Percentiles rank a stretch among this genome's conserved stretches.
Conservation (phyloP, 2,329 filamentous ascomycete species). For the Xenoacremonium recifei region DNA sequence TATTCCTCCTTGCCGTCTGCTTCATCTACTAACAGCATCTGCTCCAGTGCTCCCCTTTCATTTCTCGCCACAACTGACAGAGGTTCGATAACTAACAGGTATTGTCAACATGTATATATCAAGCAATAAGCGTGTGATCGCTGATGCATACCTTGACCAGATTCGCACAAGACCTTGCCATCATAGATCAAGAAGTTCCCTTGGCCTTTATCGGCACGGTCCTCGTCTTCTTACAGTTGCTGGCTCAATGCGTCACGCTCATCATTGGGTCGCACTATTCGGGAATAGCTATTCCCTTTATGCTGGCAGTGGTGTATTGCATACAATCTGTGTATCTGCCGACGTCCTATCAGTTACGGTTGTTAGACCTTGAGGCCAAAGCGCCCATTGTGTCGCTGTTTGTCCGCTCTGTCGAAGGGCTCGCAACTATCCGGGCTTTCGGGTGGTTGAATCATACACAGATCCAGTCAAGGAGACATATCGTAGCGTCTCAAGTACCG, state of each 20-base stretch:
- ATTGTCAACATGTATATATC: background rate
- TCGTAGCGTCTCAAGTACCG: conserved; percentile 55
- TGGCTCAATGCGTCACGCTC: conserved; percentile 24
- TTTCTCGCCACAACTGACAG: conserved; percentile 40
- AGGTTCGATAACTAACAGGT: conserved; percentile 42
- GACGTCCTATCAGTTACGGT: conserved; percentile 41
- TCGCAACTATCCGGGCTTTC: conserved; percentile 54
- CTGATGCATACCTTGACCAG: conserved; percentile 15
- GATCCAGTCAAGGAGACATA: conserved; percentile 42
- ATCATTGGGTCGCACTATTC: conserved; percentile 28
- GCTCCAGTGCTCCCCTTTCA: conserved; percentile 36
- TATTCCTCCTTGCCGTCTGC: too few species aligned
- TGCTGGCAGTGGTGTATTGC: conserved; percentile 40
- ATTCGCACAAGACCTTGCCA: conserved; percentile 44
- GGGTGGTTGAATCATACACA: conserved; percentile 42
- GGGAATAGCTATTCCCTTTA: conserved; percentile 42
- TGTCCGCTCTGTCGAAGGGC: conserved; percentile 45
- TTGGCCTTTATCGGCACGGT: conserved; percentile 31
- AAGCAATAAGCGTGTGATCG: background rate
- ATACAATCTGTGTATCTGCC: conserved; percentile 41
- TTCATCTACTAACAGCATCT: too few species aligned
- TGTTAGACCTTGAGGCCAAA: conserved; percentile 42
- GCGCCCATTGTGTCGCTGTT: conserved; percentile 39
- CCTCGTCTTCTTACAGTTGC: conserved; percentile 32
- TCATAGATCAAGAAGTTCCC: conserved; percentile 42